Base-by-base conservation (phyloP, 176 grass and related monocot species). In the Calamus simplicifolius region DNA sequence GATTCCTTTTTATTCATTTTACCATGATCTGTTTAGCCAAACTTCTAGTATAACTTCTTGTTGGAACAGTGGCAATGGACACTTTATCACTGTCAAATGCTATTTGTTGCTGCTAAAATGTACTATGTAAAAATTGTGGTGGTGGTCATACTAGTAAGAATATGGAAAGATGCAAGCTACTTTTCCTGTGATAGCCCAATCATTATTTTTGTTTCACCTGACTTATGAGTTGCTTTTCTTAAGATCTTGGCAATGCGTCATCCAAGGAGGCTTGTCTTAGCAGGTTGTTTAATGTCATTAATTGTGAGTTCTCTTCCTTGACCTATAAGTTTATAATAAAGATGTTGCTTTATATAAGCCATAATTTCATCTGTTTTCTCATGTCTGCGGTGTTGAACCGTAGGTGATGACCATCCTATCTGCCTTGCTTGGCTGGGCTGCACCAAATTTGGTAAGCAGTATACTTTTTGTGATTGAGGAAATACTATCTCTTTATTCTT, bases 341-440 rank as follows among this genome's bases (percentile, higher is more conserved):
- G n/a, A 16, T 63, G 3, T 19, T 50, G 60, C 27, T 28, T 60
- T 67, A 43, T 13, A 2, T 43, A 5, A 68, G 14, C 26, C 27
- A 2, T 29, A 16, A 29, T 30, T 67, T 55, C 38, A 3, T 38
- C 35, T 55, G 28, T 18, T 19, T 55, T 35, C 7, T 52, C 49
- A 30, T 52, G 17, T 16, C 27, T 56, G 3, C 5, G 50, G 50
- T 55, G 35, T 21, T 76, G 70, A 29, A 63, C 66, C 78, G 29
- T 89, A 98, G 94, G 84, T 98, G 19, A 99, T 99, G 94, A 99
- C 88, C 5, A 76, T 58, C 83, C 67, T 99, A 54, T 99, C 94
- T 58, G 70, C 73, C 68, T 88, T 58, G 58, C 70, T 93, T 60
- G 94, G 88, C 56, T 99, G 88, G 94, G 79, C 56, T 75, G 94